Evolutionary conservation across 2,329 filamentous ascomycete genomes (phyloP).

Genomic region (Cladosporium austrohemisphaericum): DNA sequence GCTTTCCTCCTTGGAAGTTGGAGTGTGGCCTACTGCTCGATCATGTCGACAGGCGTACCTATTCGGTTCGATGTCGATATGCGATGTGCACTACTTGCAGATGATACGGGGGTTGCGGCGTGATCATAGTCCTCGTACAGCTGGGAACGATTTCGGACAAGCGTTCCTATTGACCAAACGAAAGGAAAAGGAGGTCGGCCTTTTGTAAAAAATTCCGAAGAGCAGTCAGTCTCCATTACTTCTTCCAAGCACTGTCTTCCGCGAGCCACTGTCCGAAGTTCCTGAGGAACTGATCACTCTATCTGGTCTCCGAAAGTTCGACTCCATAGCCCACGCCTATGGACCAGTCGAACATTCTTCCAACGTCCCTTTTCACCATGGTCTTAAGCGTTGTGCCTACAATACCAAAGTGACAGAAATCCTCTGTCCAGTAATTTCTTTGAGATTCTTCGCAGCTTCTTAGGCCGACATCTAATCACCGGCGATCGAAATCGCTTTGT

Average conservation of each 20-base stretch:
- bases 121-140: too few species aligned
- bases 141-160: too few species aligned
- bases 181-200: too few species aligned
- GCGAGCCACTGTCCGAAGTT: slow-evolving; percentile 48
- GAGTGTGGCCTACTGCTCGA: too few species aligned
- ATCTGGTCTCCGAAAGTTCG: slow-evolving; percentile 42
- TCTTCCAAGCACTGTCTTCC: slow-evolving; percentile 43
- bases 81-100: too few species aligned
- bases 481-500: slow-evolving; percentile 46
- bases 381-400: neutral
- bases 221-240: too few species aligned
- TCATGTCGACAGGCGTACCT: too few species aligned
- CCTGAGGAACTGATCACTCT: slow-evolving; percentile 44
- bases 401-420: slow-evolving; percentile 39
- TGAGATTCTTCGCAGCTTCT: slow-evolving; percentile 45
- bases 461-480: slow-evolving; percentile 51
- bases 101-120: too few species aligned
- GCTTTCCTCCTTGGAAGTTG: too few species aligned
- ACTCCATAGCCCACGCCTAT: slow-evolving; percentile 44
- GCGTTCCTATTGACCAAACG: too few species aligned
- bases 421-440: slow-evolving; percentile 42
- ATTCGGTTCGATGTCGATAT: too few species aligned
- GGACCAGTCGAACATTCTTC: slow-evolving; percentile 45
- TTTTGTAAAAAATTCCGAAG: too few species aligned
- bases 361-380: slow-evolving; percentile 35